Conservation (phyloP, 106 monocot species). For the Acorus gramineus region DNA sequence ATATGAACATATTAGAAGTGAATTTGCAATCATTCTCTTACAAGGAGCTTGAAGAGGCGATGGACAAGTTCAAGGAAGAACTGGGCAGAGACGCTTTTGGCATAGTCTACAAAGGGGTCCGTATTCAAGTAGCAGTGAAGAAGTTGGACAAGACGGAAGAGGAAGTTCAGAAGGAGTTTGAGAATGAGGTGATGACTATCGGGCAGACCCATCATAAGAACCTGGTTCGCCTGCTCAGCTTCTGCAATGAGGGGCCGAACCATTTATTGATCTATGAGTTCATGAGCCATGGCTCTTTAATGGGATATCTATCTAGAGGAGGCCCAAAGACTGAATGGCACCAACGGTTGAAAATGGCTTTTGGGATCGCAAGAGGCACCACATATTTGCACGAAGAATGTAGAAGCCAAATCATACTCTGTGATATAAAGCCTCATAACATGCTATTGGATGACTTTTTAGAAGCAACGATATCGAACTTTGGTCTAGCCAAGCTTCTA, state of each 20-base stretch:
- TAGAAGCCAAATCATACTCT: slow-evolving; percentile 20
- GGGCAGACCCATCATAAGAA: slow-evolving; percentile 40
- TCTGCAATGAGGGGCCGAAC: slow-evolving; percentile 27
- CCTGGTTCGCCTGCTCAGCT: slow-evolving; percentile 22
- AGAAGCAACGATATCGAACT: slow-evolving; percentile 21
- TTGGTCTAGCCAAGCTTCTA: slow-evolving; percentile 31
- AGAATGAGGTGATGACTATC: slow-evolving; percentile 18
- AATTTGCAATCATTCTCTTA: slow-evolving; percentile 2
- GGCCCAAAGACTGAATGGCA: slow-evolving; percentile 14
- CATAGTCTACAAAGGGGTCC: slow-evolving; percentile 13
- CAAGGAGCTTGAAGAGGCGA: slow-evolving; percentile 7
- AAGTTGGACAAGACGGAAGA: neutral
- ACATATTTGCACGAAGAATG: slow-evolving; percentile 38
- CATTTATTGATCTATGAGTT: slow-evolving; percentile 27
- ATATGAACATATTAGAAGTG: neutral
- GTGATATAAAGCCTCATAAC: slow-evolving; percentile 46
- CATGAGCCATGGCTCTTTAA: slow-evolving; percentile 28
- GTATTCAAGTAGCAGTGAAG: slow-evolving; percentile 20
- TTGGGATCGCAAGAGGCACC: slow-evolving; percentile 23
- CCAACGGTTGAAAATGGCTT: slow-evolving; percentile 17
- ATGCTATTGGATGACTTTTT: slow-evolving; percentile 20
- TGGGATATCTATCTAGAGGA: slow-evolving; percentile 9
- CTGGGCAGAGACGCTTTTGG: slow-evolving; percentile 15
- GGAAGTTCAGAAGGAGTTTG: slow-evolving; percentile 17
- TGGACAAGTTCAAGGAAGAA: slow-evolving; percentile 11